Conservation (phyloP, 2,329 filamentous ascomycete genomes). For the Cercospora zeae-maydis region DNA sequence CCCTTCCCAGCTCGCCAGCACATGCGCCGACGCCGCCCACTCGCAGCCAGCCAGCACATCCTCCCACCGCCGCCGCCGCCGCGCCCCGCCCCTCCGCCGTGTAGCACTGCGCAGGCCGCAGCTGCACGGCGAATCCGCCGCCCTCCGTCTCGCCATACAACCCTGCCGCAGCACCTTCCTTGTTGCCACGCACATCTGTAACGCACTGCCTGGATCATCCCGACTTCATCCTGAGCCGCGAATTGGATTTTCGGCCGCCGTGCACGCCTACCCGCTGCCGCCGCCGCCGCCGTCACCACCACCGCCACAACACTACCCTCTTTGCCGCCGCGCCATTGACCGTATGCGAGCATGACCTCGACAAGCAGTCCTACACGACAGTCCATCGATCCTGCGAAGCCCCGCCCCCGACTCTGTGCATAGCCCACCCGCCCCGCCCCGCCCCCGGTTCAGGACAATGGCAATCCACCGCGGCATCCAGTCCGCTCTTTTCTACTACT, state of each 20-base stretch:
- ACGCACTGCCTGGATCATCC: constrained; percentile 1
- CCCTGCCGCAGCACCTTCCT: not conserved
- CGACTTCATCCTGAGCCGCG: not conserved
- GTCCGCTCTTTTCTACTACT: constrained; percentile 73
- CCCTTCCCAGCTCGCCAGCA: not conserved
- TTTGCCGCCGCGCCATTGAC: not conserved
- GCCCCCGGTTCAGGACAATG: constrained; percentile 24
- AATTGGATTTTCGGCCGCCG: not conserved
- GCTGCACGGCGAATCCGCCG: constrained; percentile 1
- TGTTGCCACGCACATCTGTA: not conserved
- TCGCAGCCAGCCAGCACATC: not conserved
- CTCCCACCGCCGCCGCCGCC: not conserved
- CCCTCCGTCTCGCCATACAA: not conserved
- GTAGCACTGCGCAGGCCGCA: constrained; percentile 3
- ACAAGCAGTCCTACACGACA: constrained; percentile 4
- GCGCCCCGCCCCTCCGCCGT: not conserved
- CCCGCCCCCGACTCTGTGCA: not conserved
- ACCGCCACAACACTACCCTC: not conserved
- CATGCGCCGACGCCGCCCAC: not conserved
- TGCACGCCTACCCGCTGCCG: not conserved
- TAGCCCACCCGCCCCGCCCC: not conserved
- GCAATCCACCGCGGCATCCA: constrained; percentile 54
- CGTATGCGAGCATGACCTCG: constrained; percentile 9
- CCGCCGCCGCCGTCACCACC: not conserved
- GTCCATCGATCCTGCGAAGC: not conserved